Conservation (phyloP, 805 yeast genomes). For the Clavispora carvajalis region DNA sequence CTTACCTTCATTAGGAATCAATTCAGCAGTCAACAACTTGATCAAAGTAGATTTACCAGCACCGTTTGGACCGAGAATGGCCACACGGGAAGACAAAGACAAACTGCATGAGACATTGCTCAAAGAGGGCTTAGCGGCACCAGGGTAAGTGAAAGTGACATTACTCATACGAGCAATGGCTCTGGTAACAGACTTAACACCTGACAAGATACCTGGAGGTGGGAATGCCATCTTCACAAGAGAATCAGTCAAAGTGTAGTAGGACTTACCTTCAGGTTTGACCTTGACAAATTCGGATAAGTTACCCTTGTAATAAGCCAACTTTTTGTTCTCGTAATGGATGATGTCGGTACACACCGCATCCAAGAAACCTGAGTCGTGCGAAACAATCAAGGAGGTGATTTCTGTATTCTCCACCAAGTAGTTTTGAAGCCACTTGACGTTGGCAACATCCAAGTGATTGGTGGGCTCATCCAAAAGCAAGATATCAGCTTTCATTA, state of each 20-base stretch:
- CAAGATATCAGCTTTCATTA: conserved; percentile 93
- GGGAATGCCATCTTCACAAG: conserved; percentile 97
- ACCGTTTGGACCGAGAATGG: conserved; percentile 96
- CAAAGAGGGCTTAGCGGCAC: conserved; percentile 79
- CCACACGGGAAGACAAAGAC: conserved; percentile 93
- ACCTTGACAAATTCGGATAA: conserved; percentile 85
- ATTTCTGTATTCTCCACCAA: conserved; percentile 76
- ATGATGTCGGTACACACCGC: conserved; percentile 94
- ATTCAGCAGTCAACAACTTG: conserved; percentile 88
- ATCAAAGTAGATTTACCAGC: conserved; percentile 97
- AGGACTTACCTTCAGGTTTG: conserved; percentile 94
- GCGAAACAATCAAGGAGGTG: conserved; percentile 93
- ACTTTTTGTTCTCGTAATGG: conserved; percentile 91
- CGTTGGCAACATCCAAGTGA: conserved; percentile 92
- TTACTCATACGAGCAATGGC: conserved; percentile 84
- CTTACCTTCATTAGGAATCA: conserved; percentile 77
- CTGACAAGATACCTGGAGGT: conserved; percentile 95
- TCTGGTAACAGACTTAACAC: conserved; percentile 91
- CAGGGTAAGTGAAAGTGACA: conserved; percentile 88
- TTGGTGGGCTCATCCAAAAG: conserved; percentile 97
- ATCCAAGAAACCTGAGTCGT: conserved; percentile 95
- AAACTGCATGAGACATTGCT: conserved; percentile 80
- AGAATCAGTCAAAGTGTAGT: conserved; percentile 88
- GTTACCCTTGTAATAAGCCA: conserved; percentile 95
- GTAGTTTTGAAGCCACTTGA: conserved; percentile 90